Evolutionary conservation across 192 early-diverging fungal genomes (phyloP).

Genomic region (Chytriomyces sp.): DNA sequence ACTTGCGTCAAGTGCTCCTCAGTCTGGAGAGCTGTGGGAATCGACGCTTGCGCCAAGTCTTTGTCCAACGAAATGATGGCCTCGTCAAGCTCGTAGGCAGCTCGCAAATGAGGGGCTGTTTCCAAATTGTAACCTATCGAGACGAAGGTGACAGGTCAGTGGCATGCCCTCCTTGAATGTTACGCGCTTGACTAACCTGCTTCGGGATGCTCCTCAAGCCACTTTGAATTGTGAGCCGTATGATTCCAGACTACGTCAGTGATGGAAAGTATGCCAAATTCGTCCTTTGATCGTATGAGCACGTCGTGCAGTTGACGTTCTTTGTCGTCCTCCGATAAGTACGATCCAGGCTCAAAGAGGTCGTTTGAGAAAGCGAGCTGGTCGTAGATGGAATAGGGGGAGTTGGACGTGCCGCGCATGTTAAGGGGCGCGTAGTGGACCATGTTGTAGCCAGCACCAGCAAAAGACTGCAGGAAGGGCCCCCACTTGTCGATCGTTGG

Average conservation of each 20-base stretch:
- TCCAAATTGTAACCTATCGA: slow-evolving; percentile 87
- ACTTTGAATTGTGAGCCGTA: slow-evolving; percentile 90
- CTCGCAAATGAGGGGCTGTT: slow-evolving; percentile 89
- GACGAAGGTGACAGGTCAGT: too few species aligned
- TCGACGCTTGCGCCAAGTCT: slow-evolving; percentile 43
- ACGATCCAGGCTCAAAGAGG: slow-evolving; percentile 68
- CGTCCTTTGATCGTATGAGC: slow-evolving; percentile 60
- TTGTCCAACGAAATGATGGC: slow-evolving; percentile 74
- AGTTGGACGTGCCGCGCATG: slow-evolving; percentile 87
- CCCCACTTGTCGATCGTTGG: slow-evolving; percentile 80
- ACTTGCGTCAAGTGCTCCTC: slow-evolving; percentile 68
- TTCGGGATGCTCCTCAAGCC: slow-evolving; percentile 95
- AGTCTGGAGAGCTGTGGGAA: slow-evolving; percentile 51
- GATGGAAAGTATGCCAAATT: slow-evolving; percentile 73
- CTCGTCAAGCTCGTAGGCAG: slow-evolving; percentile 94
- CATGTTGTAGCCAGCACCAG: slow-evolving; percentile 93
- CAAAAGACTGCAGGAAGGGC: slow-evolving; percentile 67
- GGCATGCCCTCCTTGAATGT: too few species aligned
- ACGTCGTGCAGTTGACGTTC: slow-evolving; percentile 57
- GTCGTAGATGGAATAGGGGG: slow-evolving; percentile 96
- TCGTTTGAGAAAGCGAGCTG: slow-evolving; percentile 89
- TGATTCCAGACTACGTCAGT: slow-evolving; percentile 99
- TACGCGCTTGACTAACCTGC: slow-evolving; percentile 63
- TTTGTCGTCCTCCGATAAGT: slow-evolving; percentile 62
- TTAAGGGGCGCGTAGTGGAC: slow-evolving; percentile 96